Percentiles rank a stretch among this genome's conserved stretches.
These are phyloP conservation scores for Crepidotus sp. DNA, from an alignment of 1,284 basidiomycete species.

Conservation along the genomic window DNA sequence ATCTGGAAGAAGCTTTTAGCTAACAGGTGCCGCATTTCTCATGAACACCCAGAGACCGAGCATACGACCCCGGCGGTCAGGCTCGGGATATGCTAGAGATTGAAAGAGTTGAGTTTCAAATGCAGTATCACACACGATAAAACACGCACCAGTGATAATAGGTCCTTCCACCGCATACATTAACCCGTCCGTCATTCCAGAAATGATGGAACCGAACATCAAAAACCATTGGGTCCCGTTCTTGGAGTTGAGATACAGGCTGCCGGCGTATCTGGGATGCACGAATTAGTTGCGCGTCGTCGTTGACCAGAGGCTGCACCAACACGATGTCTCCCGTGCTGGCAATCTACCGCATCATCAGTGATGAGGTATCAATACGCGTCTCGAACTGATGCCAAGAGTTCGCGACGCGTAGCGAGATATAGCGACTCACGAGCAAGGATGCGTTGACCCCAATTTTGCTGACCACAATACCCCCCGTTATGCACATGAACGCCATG, in stretches of 20 bases:
- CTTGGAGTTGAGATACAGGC: constrained; percentile 28
- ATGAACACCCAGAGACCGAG: constrained; percentile 29
- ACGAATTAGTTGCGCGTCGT: not conserved
- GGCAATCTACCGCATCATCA: constrained; percentile 21
- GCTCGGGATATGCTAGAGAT: constrained; percentile 26
- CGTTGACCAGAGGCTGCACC: not conserved
- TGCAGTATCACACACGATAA: too few species aligned
- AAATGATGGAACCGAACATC: constrained; percentile 27
- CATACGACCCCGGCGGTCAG: constrained; percentile 26
- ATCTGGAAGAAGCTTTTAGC: constrained; percentile 3
- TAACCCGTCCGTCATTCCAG: constrained; percentile 26
- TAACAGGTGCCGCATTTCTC: constrained; percentile 27
- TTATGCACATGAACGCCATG: constrained; percentile 26
- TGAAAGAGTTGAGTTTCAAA: not conserved
- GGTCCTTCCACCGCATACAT: constrained; percentile 29
- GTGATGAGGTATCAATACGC: not conserved
- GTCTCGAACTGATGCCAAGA: too few species aligned
- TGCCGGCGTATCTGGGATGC: constrained; percentile 24
- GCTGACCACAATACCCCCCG: constrained; percentile 27
- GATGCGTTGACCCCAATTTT: constrained; percentile 26
- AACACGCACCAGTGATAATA: constrained; percentile 25
- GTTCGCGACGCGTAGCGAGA: not conserved
- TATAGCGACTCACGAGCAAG: constrained; percentile 19
- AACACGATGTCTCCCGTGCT: constrained; percentile 28
- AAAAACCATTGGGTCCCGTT: constrained; percentile 30